A percentile compares a stretch with the other conserved stretches of the same genome.
Conservation (phyloP, 2,329 filamentous ascomycete genomes). For the Pseudocercospora fijiensis region DNA sequence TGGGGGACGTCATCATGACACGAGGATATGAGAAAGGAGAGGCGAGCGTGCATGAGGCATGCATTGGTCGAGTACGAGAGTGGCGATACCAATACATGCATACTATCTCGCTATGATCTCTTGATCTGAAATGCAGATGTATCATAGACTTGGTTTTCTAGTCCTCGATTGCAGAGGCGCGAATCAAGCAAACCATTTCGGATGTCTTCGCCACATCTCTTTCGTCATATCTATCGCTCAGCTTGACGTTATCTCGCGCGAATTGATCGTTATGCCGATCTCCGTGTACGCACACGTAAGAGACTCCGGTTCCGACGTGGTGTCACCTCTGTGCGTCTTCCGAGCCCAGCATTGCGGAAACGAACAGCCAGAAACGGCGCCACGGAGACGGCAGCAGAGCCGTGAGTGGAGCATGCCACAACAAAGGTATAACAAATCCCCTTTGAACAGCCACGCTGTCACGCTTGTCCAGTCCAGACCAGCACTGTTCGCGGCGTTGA, state of each 20-base stretch:
- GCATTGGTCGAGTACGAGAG: background rate
- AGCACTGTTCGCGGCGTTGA: background rate
- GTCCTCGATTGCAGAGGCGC: background rate
- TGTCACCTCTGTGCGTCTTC: background rate
- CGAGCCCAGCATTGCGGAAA: background rate
- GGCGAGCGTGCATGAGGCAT: background rate
- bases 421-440: background rate
- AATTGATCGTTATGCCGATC: background rate
- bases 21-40: conserved; percentile 4
- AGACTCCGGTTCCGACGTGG: background rate
- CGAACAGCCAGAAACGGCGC: background rate
- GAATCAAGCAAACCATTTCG: background rate
- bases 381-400: background rate
- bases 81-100: background rate
- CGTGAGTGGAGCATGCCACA: background rate
- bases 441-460: background rate
- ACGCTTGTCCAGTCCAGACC: background rate
- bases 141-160: background rate
- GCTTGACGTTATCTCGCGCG: background rate
- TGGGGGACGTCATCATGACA: conserved; percentile 8
- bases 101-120: background rate
- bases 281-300: background rate
- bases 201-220: background rate
- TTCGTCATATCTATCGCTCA: background rate
- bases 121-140: background rate